Evolutionary conservation across 2,329 filamentous ascomycete genomes (phyloP), one percentile per base, ranked within the genome.

Genomic region (Tolypocladium amazonense): DNA sequence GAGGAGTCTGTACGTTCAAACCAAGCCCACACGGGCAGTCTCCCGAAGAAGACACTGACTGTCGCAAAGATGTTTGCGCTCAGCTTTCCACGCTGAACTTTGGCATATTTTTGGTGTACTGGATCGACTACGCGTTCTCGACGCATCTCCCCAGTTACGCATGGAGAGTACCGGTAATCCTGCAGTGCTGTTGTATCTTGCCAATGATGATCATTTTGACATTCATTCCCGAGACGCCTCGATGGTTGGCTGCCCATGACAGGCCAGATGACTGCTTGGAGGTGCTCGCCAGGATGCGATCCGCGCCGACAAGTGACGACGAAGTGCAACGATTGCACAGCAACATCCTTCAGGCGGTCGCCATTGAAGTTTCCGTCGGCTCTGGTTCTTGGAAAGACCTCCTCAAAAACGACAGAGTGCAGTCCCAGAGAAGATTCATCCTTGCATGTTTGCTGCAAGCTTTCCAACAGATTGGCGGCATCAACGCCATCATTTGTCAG

Each of bases 11-110:
- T 70, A 38, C 56, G 69, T 58, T 57, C 9, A 9, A 3, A 1
- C 12, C 23, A 47, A 15, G n/a, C 11, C 8, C 14, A 8, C 20
- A 9, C 6, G 15, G 4, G 18, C 14, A 37, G 2, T 20, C 3
- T 25, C 25, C 2, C 7, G 2, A 18, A 9, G 9, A n/a, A 2
- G 25, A n/a, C 23, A 23, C 54, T 54, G 23, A 61, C 59, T 2
- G 8, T 12, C 57, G 2, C 33, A 15, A 59, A 76, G 68, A 73
- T 61, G 77, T 79, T 58, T 79, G 77, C 60, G 75, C 75, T 20
- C 77, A 79, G 60, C 66, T 80, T 4, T 77, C 76, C 0, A 78
- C 77, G 1, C 71, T 80, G 23, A 80, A 79, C 61, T 73, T 79
- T 20, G 77, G 74, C 2, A 77, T 78, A 56, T 72, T 75, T 56